Evolutionary conservation across 768 basidiomycete genomes (phyloP), one percentile per base, ranked within the genome.

Genomic region (Leucosporidium yakuticum): DNA sequence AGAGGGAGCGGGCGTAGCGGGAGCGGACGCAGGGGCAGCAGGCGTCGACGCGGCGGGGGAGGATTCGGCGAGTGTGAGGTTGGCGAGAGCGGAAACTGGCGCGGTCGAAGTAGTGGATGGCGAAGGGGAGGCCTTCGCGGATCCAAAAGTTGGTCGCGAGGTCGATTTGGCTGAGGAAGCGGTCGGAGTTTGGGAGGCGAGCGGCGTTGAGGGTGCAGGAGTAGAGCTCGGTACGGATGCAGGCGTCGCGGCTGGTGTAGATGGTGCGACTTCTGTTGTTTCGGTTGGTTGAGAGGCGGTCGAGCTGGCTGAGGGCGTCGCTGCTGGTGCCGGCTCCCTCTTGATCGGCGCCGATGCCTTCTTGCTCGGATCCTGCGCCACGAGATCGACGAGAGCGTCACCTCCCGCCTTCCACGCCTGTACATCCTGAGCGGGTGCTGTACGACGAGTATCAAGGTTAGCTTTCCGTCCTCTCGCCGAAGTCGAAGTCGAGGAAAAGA

Each of bases 381-480:
- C 60, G 47, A 53, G 21, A n/a, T 49, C 34, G 51, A 34, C 60
- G 20, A 50, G 31, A 11, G 63, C 63, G 39, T 73, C 67, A 25
- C 29, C 39, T 2, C 69, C 69, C 4, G 29, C 53, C 29, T 55
- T 34, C 76, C 76, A 76, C 4, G 68, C 68, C 0, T 49, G n/a
- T 1, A 66, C 49, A 7, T 64, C 60, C 32, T 71, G 74, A 0
- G 67, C 74, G 12, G 71, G 51, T 0, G 29, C 74, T 75, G 63
- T 7, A 4, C 1, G 11, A 4, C 2, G 31, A 55, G 12, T 23
- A 31, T 39, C 21, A 59, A n/a, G 19, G 31, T 0, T 9, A 0
- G 11, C 12, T 2, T 15, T 11, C 31, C 14, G 11, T 31, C 11
- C 12, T 5, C 25, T 31, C 27, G 55, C 11, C 2, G n/a, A 53